Evolutionary conservation across 2,329 filamentous ascomycete species (phyloP), one percentile per base, ranked within the genome.

Genomic region (Aspergillaceae sp.): DNA sequence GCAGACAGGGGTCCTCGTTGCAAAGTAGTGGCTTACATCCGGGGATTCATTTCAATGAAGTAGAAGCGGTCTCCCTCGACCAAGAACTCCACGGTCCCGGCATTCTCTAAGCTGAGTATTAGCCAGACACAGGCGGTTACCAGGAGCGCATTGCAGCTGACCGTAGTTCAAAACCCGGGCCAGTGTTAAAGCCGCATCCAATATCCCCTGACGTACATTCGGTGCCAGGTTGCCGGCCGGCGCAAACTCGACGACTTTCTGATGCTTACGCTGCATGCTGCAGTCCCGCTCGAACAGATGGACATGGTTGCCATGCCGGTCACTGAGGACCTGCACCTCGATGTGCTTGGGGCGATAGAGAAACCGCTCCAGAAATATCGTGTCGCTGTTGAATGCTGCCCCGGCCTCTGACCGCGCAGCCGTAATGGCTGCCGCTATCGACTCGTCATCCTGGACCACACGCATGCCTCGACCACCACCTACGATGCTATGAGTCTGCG

Each of bases 311-410:
- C 51, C 51, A 36, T 48, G 47, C 0, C 34, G 43, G 11, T 76
- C 68, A 3, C 74, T 74, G 2, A 77, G 41, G 3, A 78, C 66
- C 48, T 78, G 75, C 0, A 77, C 67, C 48, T 78, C 74, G 28
- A 78, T 63, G 43, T 78, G 74, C 7, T 70, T 64, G 5, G 65
- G 66, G 4, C 55, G 54, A 33, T 69, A 56, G 19, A 75, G 58
- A 19, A 67, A 73, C 4, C 67, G 62, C 48, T 74, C 72, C 1
- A 75, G 47, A 27, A 75, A 69, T 3, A 68, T 61, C 4, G 66
- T 65, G 0, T 60, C 59, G 2, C 68, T 66, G 3, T 69, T 67
- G 49, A 76, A 75, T 7, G 68, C 68, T 4, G 65, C 60, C n/a
- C 63, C 54, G 0, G 67, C 70, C 30, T 70, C 59, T 1, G 67